phyloP scores from a whole-genome alignment of 257 asterid species.

The Coffea canephora region DNA sequence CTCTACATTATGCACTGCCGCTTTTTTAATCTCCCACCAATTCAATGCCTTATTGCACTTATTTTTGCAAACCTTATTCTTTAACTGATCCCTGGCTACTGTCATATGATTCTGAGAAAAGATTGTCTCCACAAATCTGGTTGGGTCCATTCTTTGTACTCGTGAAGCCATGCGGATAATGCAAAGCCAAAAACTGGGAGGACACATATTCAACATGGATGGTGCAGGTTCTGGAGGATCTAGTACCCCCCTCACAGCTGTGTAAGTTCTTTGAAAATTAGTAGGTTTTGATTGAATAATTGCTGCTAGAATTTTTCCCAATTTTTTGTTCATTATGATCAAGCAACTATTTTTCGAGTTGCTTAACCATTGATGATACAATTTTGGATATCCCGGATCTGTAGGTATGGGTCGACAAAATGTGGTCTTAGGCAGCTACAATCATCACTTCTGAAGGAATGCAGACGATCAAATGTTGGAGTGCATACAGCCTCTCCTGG shows the following conservation, averaged over 20 bases:
- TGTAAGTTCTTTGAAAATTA: slow-evolving; percentile 49
- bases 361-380: slow-evolving; percentile 6
- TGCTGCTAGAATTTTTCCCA: neutral
- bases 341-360: neutral
- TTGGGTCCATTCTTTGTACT: slow-evolving; percentile 94
- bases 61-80: neutral
- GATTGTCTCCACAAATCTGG: slow-evolving; percentile 94
- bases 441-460: slow-evolving; percentile 85
- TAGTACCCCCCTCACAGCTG: slow-evolving; percentile 96
- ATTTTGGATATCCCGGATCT: slow-evolving; percentile 17
- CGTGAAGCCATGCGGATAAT: slow-evolving; percentile 77
- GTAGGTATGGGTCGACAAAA: slow-evolving; percentile 92
- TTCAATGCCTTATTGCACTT: neutral
- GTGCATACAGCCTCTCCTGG: slow-evolving; percentile 99
- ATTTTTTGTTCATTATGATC: neutral
- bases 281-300: neutral
- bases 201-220: slow-evolving; percentile 96
- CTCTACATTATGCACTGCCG: neutral
- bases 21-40: neutral
- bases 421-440: slow-evolving; percentile 99
- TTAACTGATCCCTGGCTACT: neutral
- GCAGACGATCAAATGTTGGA: slow-evolving; percentile 73
- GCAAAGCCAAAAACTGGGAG: slow-evolving; percentile 67
- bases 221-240: slow-evolving; percentile 99
- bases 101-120: slow-evolving; percentile 24